A percentile compares a stretch with the other conserved stretches of the same genome.
These are phyloP conservation scores for Elsinoe australis DNA, from an alignment of 2,329 filamentous ascomycete species.

Conservation along the genomic window DNA sequence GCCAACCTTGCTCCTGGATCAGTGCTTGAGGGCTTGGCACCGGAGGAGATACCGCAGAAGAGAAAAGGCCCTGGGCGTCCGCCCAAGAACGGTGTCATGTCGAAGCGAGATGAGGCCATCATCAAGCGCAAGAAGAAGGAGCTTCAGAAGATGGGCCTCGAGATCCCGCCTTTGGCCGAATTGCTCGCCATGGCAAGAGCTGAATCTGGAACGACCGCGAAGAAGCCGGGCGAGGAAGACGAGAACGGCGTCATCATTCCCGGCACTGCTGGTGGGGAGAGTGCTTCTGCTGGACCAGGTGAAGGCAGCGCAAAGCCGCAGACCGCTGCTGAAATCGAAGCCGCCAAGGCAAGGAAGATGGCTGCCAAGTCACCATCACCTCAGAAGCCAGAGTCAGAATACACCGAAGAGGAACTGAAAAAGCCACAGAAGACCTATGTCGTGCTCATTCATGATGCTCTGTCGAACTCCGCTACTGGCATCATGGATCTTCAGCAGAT, in stretches of 20 bases:
- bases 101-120: constrained; percentile 55
- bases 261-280: neutral
- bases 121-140: constrained; percentile 32
- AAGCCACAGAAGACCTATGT: constrained; percentile 60
- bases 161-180: constrained; percentile 26
- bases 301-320: constrained; percentile 11
- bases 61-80: constrained; percentile 72
- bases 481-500: constrained; percentile 60
- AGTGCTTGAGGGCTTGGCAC: constrained; percentile 27
- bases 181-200: constrained; percentile 30
- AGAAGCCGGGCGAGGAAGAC: constrained; percentile 23
- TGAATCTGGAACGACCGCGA: constrained; percentile 22
- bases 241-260: constrained; percentile 14
- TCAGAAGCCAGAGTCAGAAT: constrained; percentile 54
- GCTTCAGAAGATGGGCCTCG: constrained; percentile 28
- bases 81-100: constrained; percentile 77
- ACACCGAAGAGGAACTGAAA: constrained; percentile 65
- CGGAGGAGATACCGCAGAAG: constrained; percentile 46
- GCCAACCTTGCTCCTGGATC: constrained; percentile 24
- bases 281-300: neutral
- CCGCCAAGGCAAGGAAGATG: constrained; percentile 41
- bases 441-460: constrained; percentile 55
- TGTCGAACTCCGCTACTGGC: constrained; percentile 48
- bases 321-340: constrained; percentile 19
- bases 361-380: constrained; percentile 52